Percentiles rank a stretch among this genome's conserved stretches.
Evolutionary conservation across 1,284 basidiomycete genomes (phyloP).

Genomic region (Sporisorium reilianum): DNA sequence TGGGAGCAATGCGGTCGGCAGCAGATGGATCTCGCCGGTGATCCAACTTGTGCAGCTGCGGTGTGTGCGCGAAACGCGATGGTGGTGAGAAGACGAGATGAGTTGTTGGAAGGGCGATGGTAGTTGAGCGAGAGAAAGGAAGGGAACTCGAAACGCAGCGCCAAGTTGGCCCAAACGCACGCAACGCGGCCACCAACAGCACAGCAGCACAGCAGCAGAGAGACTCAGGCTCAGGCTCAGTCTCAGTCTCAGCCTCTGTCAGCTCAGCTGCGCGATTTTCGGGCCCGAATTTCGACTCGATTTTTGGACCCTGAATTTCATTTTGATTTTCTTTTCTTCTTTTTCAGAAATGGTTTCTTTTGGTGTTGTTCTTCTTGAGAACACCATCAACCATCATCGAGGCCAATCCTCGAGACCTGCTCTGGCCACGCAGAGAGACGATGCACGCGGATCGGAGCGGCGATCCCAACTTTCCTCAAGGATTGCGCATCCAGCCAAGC

Average conservation of each 20-base stretch:
- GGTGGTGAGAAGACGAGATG: not conserved
- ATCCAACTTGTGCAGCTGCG: not conserved
- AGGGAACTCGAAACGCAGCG: not conserved
- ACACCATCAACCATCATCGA: conserved; percentile 3
- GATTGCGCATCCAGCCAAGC: conserved; percentile 54
- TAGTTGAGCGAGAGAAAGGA: not conserved
- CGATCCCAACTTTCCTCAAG: conserved; percentile 62
- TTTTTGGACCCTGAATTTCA: conserved; percentile 38
- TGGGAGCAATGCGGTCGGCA: not conserved
- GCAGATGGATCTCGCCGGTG: not conserved
- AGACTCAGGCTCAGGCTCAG: too few relatives aligned
- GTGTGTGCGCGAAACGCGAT: not conserved
- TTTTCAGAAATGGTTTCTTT: not conserved
- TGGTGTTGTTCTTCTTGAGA: not conserved
- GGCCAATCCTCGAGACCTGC: conserved; percentile 12
- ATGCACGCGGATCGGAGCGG: conserved; percentile 27
- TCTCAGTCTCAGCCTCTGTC: not conserved
- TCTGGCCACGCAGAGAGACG: conserved; percentile 7
- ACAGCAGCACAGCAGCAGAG: too few relatives aligned
- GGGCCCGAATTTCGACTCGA: conserved; percentile 20
- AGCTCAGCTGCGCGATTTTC: conserved; percentile 3
- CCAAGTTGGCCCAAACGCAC: conserved; percentile 31
- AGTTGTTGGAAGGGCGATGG: not conserved
- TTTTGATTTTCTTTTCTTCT: not conserved
- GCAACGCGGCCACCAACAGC: not conserved